A percentile compares a stretch with the other conserved stretches of the same genome.
Conservation (phyloP, 768 basidiomycete species). For the Termitomyces sp. region DNA sequence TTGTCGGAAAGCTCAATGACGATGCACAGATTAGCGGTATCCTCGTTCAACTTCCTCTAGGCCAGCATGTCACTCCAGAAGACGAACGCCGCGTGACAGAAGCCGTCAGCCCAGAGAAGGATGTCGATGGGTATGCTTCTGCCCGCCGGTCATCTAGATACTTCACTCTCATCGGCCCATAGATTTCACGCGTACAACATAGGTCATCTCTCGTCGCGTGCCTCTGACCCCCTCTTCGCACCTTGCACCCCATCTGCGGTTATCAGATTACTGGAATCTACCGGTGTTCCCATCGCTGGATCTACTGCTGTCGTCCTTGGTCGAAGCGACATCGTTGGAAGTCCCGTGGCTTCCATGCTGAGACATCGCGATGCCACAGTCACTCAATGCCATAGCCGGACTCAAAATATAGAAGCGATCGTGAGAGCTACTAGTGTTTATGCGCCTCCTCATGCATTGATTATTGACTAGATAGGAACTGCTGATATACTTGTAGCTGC, state of each 20-base stretch:
- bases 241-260: conserved; percentile 96
- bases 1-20: conserved; percentile 77
- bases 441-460: neutral
- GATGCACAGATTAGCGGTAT: conserved; percentile 83
- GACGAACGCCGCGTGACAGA: conserved; percentile 93
- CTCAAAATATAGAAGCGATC: conserved; percentile 73
- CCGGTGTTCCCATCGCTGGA: conserved; percentile 73
- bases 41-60: conserved; percentile 92
- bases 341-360: conserved; percentile 88
- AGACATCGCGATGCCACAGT: conserved; percentile 91
- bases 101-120: conserved; percentile 88
- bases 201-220: conserved; percentile 87
- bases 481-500: conserved; percentile 96
- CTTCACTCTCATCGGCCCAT: neutral
- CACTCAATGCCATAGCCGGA: conserved; percentile 94
- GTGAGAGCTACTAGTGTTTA: conserved; percentile 36
- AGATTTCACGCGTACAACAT: conserved; percentile 99
- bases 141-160: conserved; percentile 3
- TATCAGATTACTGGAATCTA: conserved; percentile 83
- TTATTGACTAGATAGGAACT: conserved; percentile 52
- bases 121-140: conserved; percentile 82
- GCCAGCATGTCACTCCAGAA: conserved; percentile 71
- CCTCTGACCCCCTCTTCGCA: conserved; percentile 81
- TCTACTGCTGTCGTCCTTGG: conserved; percentile 89
- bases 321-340: conserved; percentile 96